Base-by-base conservation (phyloP, 441 rosid genomes). In the Brassica balearica region DNA sequence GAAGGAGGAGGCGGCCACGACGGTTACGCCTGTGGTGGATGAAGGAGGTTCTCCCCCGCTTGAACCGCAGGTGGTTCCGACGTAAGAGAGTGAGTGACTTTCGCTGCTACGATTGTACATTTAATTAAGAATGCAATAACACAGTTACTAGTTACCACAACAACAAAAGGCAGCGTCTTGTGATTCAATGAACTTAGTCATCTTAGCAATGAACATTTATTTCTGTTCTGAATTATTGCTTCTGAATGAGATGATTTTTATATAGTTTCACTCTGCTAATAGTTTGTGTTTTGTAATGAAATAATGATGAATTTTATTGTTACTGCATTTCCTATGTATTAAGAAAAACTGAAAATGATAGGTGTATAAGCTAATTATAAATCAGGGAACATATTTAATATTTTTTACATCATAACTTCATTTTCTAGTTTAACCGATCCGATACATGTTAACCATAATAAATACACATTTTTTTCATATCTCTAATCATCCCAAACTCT, bases 1-100 rank as follows among this genome's bases (percentile, higher is more conserved):
- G 55, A 62, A 76, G 59, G 81, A 72, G 15, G 6, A 68, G 7
- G 2, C 74, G 2, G n/a, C 83, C 1, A 82, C 77, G 55, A 76
- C 43, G 32, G 81, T 63, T 27, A 53, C 38, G 74, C 77, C 74
- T 15, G 82, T 69, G 20, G 91, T 80, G 10, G 90, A 89, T 71
- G 89, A 89, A 53, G 87, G 85, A 66, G 85, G 84, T 9, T 78
- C 89, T 23, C 71, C 94, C 32, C 85, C 93, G 2, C 86, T 91
- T 11, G 90, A 84, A 43, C 92, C 91, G 5, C 91, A 81, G 82
- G 94, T 89, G 20, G 89, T 85, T 43, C 94, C 96, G 0, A 86
- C 90, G 8, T 92, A 78, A 20, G 55, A 55, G 25, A 46, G 77
- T 25, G 74, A 9, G 59, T 53, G 59, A 14, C 22, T 2, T 5